A percentile compares a stretch with the other conserved stretches of the same genome.
Evolutionary conservation across 306 rosid genomes (phyloP).

Genomic region (Pterocarpus santalinus): DNA sequence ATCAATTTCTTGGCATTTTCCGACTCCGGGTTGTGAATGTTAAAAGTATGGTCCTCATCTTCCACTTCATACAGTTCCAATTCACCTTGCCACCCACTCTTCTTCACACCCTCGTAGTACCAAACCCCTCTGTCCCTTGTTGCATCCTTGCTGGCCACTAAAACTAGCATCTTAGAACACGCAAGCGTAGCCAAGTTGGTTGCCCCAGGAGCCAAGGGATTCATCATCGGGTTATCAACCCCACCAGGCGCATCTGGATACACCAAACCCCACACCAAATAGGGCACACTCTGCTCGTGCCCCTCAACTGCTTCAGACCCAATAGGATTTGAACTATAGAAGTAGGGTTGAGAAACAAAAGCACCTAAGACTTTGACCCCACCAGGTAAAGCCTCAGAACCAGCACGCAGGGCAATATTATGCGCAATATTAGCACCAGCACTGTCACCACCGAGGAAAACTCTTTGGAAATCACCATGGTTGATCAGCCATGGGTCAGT

Average conservation of each 20-base stretch:
- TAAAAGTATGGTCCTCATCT: constrained; percentile 38
- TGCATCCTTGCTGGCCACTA: constrained; percentile 38
- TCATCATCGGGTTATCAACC: constrained; percentile 42
- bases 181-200: constrained; percentile 44
- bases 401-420: constrained; percentile 49
- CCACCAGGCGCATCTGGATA: constrained; percentile 38
- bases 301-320: constrained; percentile 20
- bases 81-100: constrained; percentile 47
- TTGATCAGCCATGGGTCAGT: constrained; percentile 44
- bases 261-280: constrained; percentile 14
- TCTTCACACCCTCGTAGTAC: constrained; percentile 37
- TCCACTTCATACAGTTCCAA: constrained; percentile 31
- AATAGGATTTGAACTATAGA: constrained; percentile 41
- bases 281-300: constrained; percentile 3
- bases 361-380: constrained; percentile 39
- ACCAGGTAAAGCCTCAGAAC: constrained; percentile 27
- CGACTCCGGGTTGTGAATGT: not conserved
- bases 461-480: constrained; percentile 51
- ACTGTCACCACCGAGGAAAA: constrained; percentile 48
- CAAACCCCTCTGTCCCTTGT: constrained; percentile 44
- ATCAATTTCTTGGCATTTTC: constrained; percentile 30
- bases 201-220: constrained; percentile 44
- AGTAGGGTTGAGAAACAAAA: constrained; percentile 42
- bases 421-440: constrained; percentile 47
- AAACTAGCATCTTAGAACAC: constrained; percentile 41